These are phyloP conservation scores for Piloderma croceum DNA, from an alignment of 768 basidiomycete species.

Conservation along the genomic window DNA sequence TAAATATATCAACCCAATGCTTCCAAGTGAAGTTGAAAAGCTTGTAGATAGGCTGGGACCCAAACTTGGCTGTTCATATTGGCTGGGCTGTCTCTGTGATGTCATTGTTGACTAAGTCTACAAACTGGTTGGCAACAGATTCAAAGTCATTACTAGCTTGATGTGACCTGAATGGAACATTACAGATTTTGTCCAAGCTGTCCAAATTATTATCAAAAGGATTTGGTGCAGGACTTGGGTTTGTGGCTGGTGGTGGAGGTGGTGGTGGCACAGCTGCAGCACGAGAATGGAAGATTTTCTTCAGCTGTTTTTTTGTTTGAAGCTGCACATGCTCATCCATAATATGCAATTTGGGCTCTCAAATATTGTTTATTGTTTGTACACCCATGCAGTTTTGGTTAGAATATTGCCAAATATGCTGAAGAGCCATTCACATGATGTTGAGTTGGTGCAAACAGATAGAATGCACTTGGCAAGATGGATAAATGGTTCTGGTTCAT, in stretches of 20 bases:
- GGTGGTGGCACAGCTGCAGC: no score
- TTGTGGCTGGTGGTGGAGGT: no score
- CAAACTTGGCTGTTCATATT: background rate
- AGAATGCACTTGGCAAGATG: slow-evolving; percentile 16
- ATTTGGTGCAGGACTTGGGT: no score
- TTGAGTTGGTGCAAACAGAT: slow-evolving; percentile 20
- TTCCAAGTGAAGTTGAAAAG: background rate
- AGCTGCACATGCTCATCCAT: slow-evolving; percentile 21
- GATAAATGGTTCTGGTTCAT: slow-evolving; percentile 6
- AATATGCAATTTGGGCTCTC: slow-evolving; percentile 25
- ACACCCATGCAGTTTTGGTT: slow-evolving; percentile 4
- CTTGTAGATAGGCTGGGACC: background rate
- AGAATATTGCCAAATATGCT: slow-evolving; percentile 12
- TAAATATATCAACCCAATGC: slow-evolving; percentile 1
- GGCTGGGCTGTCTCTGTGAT: no score
- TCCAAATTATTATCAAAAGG: no score
- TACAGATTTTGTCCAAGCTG: no score
- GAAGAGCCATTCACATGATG: slow-evolving; percentile 18
- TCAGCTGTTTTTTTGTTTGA: no score
- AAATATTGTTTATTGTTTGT: slow-evolving; percentile 10
- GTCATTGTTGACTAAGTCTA: no score
- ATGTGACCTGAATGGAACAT: no score
- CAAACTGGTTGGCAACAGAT: no score
- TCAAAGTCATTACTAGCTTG: no score
- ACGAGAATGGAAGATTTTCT: no score